Evolutionary conservation across 345 rosid species (phyloP).

Genomic region (Arabis hirsuta): DNA sequence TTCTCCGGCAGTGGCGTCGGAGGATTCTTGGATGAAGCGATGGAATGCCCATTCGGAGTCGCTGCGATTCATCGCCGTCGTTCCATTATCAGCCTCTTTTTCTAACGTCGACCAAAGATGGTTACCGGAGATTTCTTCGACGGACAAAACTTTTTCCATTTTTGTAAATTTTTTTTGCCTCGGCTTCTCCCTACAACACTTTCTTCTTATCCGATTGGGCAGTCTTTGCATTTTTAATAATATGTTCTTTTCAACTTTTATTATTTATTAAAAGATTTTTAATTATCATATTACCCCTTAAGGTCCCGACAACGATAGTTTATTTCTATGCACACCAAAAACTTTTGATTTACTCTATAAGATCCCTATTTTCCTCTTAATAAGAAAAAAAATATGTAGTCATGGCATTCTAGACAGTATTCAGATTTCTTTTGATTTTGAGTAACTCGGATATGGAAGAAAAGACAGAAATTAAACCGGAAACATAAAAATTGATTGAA

Average conservation of each 20-base stretch:
- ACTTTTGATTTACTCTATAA: background rate
- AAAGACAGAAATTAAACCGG: too few relatives aligned
- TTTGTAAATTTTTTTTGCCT: conserved; percentile 6
- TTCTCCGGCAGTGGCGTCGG: conserved; percentile 34
- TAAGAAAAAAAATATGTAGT: too few relatives aligned
- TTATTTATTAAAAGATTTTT: background rate
- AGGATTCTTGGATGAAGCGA: conserved; percentile 61
- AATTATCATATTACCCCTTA: background rate
- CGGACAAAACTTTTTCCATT: conserved; percentile 63
- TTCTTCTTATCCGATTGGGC: conserved; percentile 43
- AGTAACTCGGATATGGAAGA: too few relatives aligned
- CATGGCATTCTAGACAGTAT: too few relatives aligned
- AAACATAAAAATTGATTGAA: too few relatives aligned
- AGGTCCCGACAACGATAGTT: conserved; percentile 9
- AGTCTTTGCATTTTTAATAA: conserved; percentile 11
- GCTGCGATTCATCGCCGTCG: conserved; percentile 58
- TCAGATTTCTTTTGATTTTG: too few relatives aligned
- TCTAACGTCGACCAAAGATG: conserved; percentile 50
- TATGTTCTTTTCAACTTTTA: background rate
- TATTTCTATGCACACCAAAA: conserved; percentile 5
- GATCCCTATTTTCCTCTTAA: background rate
- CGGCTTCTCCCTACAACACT: conserved; percentile 8
- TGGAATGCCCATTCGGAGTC: conserved; percentile 85
- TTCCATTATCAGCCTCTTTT: conserved; percentile 3
- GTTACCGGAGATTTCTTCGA: conserved; percentile 67